These are phyloP conservation scores for Schizosaccharomyces osmophilus DNA, from an alignment of 805 yeast genomes.

Conservation along the genomic window DNA sequence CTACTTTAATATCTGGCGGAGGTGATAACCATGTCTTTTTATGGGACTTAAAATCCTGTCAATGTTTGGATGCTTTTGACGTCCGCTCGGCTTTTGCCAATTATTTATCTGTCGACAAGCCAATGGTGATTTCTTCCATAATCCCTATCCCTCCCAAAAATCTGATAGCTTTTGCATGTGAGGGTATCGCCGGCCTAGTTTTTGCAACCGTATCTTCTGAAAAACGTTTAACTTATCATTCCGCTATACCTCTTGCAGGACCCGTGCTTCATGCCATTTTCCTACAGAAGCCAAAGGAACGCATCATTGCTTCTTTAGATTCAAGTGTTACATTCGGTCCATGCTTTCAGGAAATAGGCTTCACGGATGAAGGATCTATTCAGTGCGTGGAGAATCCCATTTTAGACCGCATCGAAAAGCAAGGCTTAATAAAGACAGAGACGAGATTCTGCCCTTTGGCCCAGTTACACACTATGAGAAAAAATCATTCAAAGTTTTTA, in stretches of 20 bases:
- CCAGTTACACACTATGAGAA: background rate
- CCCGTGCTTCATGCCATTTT: background rate
- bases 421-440: background rate
- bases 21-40: constrained; percentile 55
- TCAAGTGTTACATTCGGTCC: background rate
- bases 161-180: background rate
- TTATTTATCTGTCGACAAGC: background rate
- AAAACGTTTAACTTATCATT: background rate
- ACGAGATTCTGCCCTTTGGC: background rate
- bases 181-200: background rate
- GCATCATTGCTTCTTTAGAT: background rate
- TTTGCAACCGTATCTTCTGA: background rate
- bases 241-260: background rate
- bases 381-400: background rate
- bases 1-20: constrained; percentile 56
- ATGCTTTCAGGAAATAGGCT: background rate
- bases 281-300: background rate
- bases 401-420: background rate
- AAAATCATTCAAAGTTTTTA: background rate
- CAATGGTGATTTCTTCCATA: background rate
- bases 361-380: background rate
- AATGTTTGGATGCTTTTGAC: background rate
- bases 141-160: background rate
- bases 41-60: constrained; percentile 36
- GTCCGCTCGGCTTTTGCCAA: background rate